Base-by-base conservation (phyloP, 2,329 filamentous ascomycete species). In the Diaporthe aspalathi region DNA sequence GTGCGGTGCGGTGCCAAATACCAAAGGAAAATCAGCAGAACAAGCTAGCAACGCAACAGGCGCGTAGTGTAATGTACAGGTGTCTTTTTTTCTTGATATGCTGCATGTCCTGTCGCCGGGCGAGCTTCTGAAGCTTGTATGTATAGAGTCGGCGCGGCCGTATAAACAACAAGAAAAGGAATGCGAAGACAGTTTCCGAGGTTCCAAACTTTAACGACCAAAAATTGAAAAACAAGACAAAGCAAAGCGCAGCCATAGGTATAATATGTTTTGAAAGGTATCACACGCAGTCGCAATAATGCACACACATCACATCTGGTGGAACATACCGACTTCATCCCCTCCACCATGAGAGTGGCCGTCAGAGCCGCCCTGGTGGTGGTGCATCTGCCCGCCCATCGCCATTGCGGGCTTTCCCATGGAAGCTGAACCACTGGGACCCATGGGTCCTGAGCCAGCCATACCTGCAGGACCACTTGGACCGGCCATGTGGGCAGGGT, bases 311-410 rank as follows among this genome's bases (percentile, higher is more conserved):
- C 90, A 96, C 91, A 96, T 94, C 87, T 94, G 93, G 88, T 94
- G 92, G 88, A 95, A 97, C 94, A 97, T 97, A 97, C 94, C 94
- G 91, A 94, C 94, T 90, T 96, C 94, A 79, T 95, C 93, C 81
- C 87, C 88, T 83, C 89, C 90, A 82, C 89, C 88, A 80, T 89
- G 89, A 77, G 87, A 86, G 80, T 85, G 87, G 80, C 90, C 91
- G 80, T 93, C 92, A 72, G 88, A 86, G 78, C 93, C 91, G 74
- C 88, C 87, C 79, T 94, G 90, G 82, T 94, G 90, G 82, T 94
- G 94, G 83, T 96, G 93, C 82, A 89, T 86, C 73, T 84, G 83
- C 76, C 91, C 90, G 89, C 95, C 90, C 81, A 85, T 87, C 75
- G 86, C 84, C 82, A 93, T 87, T 74, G 88, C 88, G 76, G 90